phyloP scores from a whole-genome alignment of 2,329 filamentous ascomycete genomes.

The Sporothrix variecibatus region DNA sequence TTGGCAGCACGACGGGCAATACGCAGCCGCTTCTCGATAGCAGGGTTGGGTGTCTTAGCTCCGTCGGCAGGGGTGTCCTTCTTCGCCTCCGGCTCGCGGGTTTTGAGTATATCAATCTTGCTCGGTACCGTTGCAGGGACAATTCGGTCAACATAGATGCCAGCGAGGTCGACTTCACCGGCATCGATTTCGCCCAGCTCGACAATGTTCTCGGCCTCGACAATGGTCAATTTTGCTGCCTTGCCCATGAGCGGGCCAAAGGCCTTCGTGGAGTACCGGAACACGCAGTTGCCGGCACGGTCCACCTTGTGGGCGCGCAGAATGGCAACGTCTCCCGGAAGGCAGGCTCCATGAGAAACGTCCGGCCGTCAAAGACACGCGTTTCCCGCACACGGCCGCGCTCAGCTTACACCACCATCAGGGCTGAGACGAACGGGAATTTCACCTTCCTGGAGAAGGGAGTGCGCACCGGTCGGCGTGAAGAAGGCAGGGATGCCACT shows the following conservation, averaged over 20 bases:
- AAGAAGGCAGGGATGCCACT: slow-evolving; percentile 81
- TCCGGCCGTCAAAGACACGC: slow-evolving; percentile 70
- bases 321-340: slow-evolving; percentile 76
- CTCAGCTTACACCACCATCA: slow-evolving; percentile 61
- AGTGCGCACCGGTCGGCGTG: slow-evolving; percentile 56
- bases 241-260: slow-evolving; percentile 80
- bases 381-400: slow-evolving; percentile 68
- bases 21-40: slow-evolving; percentile 56
- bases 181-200: slow-evolving; percentile 71
- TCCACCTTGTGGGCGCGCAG: slow-evolving; percentile 76
- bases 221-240: slow-evolving; percentile 74
- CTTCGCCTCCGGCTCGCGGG: not conserved
- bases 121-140: slow-evolving; percentile 72
- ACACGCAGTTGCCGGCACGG: slow-evolving; percentile 75
- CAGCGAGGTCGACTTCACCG: slow-evolving; percentile 74
- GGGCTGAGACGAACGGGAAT: slow-evolving; percentile 57
- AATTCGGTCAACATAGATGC: slow-evolving; percentile 81
- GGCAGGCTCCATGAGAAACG: slow-evolving; percentile 76
- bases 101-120: slow-evolving; percentile 57
- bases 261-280: slow-evolving; percentile 75
- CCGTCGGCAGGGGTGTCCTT: not conserved
- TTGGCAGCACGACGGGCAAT: slow-evolving; percentile 77
- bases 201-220: slow-evolving; percentile 84
- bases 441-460: slow-evolving; percentile 38
- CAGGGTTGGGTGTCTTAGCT: not conserved